A percentile compares a stretch with the other conserved stretches of the same genome.
Conservation (phyloP, 768 basidiomycete species). For the Lactarius akahatsu region DNA sequence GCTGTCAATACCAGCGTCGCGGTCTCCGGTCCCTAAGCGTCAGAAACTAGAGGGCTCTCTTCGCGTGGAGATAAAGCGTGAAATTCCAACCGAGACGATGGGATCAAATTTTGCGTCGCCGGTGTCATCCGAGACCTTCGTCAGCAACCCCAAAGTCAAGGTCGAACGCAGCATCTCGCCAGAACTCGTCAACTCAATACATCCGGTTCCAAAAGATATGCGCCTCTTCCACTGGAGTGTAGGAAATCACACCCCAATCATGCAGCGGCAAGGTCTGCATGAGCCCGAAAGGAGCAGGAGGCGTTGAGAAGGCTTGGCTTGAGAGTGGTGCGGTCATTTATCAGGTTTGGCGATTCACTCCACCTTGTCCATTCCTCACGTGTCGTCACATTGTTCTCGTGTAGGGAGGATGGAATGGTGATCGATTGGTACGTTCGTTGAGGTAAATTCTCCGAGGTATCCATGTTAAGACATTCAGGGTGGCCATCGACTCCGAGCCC, state of each 20-base stretch:
- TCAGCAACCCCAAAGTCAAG: slow-evolving; percentile 18
- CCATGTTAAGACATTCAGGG: slow-evolving; percentile 11
- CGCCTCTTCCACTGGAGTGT: slow-evolving; percentile 25
- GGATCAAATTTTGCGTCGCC: not conserved
- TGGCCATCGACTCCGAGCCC: not conserved
- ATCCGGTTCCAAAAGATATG: slow-evolving; percentile 25
- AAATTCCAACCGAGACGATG: not conserved
- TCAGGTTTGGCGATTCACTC: slow-evolving; percentile 20
- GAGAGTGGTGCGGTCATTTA: slow-evolving; percentile 20
- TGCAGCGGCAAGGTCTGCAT: slow-evolving; percentile 18
- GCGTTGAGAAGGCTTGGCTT: slow-evolving; percentile 20
- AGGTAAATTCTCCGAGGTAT: not conserved
- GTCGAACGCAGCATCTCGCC: slow-evolving; percentile 25
- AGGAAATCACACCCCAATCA: slow-evolving; percentile 14
- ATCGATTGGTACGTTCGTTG: slow-evolving; percentile 27
- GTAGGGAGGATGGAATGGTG: slow-evolving; percentile 30
- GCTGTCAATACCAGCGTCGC: not conserved
- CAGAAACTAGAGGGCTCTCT: not conserved
- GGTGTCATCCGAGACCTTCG: slow-evolving; percentile 18
- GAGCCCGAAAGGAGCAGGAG: slow-evolving; percentile 22
- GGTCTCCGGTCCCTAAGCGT: slow-evolving; percentile 8
- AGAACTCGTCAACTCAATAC: slow-evolving; percentile 8
- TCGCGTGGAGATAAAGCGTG: not conserved
- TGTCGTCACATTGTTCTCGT: not conserved
- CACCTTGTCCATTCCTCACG: not conserved